Conservation (phyloP, 441 rosid species). For the Erodium trifolium region DNA sequence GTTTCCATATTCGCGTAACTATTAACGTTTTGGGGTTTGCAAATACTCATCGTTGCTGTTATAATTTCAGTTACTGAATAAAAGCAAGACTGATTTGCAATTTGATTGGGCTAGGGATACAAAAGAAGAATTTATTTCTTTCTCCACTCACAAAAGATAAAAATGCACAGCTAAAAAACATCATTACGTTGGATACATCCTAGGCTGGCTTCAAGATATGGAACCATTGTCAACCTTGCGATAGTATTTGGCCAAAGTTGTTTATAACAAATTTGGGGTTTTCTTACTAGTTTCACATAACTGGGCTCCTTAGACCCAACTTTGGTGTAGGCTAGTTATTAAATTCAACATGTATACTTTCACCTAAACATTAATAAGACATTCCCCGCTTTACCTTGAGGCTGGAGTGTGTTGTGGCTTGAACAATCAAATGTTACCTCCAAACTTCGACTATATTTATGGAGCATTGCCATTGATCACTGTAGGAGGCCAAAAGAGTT, state of each 20-base stretch:
- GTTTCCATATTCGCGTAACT: too few species aligned
- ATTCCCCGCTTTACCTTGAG: background rate
- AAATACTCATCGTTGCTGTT: too few species aligned
- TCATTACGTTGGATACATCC: background rate
- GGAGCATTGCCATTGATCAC: background rate
- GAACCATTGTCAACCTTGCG: background rate
- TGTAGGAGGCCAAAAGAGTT: background rate
- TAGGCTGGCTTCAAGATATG: background rate
- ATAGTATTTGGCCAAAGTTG: slow-evolving; percentile 4
- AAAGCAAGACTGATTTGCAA: too few species aligned
- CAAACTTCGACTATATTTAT: background rate
- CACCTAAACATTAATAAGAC: background rate
- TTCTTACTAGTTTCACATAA: background rate
- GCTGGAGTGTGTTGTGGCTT: background rate
- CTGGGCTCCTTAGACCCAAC: background rate
- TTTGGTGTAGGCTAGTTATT: background rate
- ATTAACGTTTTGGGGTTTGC: too few species aligned
- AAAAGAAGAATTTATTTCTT: too few species aligned
- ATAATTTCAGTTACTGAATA: too few species aligned
- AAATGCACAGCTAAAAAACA: too few species aligned
- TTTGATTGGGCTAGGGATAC: too few species aligned
- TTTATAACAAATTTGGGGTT: background rate
- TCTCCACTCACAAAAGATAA: too few species aligned
- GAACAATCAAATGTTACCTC: background rate
- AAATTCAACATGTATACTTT: background rate